Conservation (phyloP, 2,329 filamentous ascomycete genomes). For the Xylariaceae sp. region DNA sequence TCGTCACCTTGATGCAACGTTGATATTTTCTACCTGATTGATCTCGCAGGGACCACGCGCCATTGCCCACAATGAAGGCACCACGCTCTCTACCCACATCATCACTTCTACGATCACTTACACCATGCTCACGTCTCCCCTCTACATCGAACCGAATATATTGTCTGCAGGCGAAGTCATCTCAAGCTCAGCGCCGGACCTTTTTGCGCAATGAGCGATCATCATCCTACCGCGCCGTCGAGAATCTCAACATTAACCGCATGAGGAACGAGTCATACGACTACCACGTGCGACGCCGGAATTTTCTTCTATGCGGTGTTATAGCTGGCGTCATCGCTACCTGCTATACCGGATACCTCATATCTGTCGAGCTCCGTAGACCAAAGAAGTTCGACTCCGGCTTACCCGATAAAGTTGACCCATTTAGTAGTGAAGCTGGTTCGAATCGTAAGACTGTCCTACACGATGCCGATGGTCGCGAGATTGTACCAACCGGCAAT, state of each 20-base stretch:
- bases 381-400: slow-evolving; percentile 56
- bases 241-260: slow-evolving; percentile 57
- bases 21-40: too few relatives aligned
- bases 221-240: slow-evolving; percentile 44
- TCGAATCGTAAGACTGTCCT: slow-evolving; percentile 63
- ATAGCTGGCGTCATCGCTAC: slow-evolving; percentile 57
- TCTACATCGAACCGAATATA: not conserved
- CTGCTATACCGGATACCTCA: slow-evolving; percentile 53
- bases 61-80: slow-evolving; percentile 14
- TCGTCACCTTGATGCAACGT: not conserved
- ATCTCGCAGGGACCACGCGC: not conserved
- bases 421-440: slow-evolving; percentile 56
- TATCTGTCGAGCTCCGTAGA: slow-evolving; percentile 44
- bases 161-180: slow-evolving; percentile 16
- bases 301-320: slow-evolving; percentile 58
- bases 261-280: slow-evolving; percentile 54
- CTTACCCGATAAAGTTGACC: slow-evolving; percentile 46
- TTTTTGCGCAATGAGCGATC: slow-evolving; percentile 12
- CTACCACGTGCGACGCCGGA: slow-evolving; percentile 57
- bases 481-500: slow-evolving; percentile 82
- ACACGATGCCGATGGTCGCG: slow-evolving; percentile 70
- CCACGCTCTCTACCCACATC: slow-evolving; percentile 17
- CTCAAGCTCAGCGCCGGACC: slow-evolving; percentile 15
- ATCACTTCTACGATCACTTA: slow-evolving; percentile 22
- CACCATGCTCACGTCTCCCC: slow-evolving; percentile 8